Conservation (phyloP, 1,284 basidiomycete species). For the Malassezia psittaci region DNA sequence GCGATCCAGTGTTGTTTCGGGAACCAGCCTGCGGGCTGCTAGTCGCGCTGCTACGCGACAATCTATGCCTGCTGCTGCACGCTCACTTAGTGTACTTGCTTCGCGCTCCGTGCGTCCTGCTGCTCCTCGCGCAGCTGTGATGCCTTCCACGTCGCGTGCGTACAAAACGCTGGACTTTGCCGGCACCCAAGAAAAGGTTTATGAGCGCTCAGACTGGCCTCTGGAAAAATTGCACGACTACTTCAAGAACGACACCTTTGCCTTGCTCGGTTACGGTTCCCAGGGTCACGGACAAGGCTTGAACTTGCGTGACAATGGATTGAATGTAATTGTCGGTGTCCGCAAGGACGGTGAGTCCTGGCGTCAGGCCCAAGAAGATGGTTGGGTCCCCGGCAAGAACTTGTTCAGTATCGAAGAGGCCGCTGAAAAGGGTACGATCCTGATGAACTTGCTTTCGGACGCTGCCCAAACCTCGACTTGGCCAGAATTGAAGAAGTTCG, state of each 20-base stretch:
- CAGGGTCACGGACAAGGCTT: conserved; percentile 92
- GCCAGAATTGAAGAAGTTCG: conserved; percentile 68
- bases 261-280: conserved; percentile 84
- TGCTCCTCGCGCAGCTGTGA: conserved; percentile 12
- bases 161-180: conserved; percentile 97
- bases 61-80: conserved; percentile 1
- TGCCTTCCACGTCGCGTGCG: conserved; percentile 51
- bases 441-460: conserved; percentile 99
- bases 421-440: conserved; percentile 87
- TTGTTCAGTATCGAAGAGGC: conserved; percentile 98
- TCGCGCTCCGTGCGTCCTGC: conserved; percentile 4
- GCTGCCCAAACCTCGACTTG: conserved; percentile 95
- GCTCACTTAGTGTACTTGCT: conserved; percentile 13
- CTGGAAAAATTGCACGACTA: conserved; percentile 85
- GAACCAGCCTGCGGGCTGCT: conserved; percentile 9
- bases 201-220: conserved; percentile 97
- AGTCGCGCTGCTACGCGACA: conserved; percentile 2
- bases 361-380: conserved; percentile 90
- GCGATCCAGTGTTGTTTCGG: neutral
- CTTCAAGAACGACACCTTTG: conserved; percentile 98
- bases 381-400: conserved; percentile 96
- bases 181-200: conserved; percentile 81
- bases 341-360: conserved; percentile 92
- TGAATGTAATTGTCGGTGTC: conserved; percentile 98
- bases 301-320: conserved; percentile 95